A percentile compares a stretch with the other conserved stretches of the same genome.
These are phyloP conservation scores for Cokeromyces recurvatus DNA, from an alignment of 371 early-diverging fungal species.

Conservation along the genomic window DNA sequence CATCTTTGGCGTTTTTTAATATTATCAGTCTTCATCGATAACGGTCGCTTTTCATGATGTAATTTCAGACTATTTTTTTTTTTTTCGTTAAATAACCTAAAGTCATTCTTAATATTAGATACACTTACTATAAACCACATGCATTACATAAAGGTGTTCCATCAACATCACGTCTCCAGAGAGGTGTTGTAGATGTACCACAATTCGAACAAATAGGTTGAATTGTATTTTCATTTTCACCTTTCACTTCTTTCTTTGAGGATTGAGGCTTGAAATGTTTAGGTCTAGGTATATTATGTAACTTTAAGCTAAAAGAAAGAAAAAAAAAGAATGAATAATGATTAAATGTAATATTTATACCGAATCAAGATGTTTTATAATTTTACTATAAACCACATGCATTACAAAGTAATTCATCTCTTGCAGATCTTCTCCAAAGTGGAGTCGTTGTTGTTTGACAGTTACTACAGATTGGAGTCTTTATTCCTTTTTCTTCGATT, in stretches of 20 bases:
- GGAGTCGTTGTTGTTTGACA: conserved; percentile 90
- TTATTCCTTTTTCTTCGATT: too few relatives aligned
- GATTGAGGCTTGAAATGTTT: conserved; percentile 33
- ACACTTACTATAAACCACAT: conserved; percentile 89
- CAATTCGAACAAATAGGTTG: conserved; percentile 81
- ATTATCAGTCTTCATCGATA: conserved; percentile 71
- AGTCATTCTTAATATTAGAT: too few relatives aligned
- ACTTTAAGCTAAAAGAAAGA: conserved; percentile 37
- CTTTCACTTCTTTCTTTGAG: conserved; percentile 15
- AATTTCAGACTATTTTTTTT: conserved; percentile 53
- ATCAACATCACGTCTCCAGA: conserved; percentile 88
- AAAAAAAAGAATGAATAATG: too few relatives aligned
- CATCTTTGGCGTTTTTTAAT: conserved; percentile 77
- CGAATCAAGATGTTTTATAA: too few relatives aligned
- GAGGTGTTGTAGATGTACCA: conserved; percentile 81
- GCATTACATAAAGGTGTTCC: conserved; percentile 90
- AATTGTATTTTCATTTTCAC: conserved; percentile 28
- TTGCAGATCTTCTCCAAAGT: conserved; percentile 88
- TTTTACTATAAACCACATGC: conserved; percentile 91
- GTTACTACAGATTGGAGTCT: conserved; percentile 65
- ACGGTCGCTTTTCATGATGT: conserved; percentile 78
- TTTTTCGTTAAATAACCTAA: too few relatives aligned
- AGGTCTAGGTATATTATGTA: conserved; percentile 71
- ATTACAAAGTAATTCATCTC: conserved; percentile 85
- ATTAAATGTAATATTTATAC: too few relatives aligned